These are phyloP conservation scores for Nicotiana otophora DNA, from an alignment of 257 asterid species.

Conservation along the genomic window DNA sequence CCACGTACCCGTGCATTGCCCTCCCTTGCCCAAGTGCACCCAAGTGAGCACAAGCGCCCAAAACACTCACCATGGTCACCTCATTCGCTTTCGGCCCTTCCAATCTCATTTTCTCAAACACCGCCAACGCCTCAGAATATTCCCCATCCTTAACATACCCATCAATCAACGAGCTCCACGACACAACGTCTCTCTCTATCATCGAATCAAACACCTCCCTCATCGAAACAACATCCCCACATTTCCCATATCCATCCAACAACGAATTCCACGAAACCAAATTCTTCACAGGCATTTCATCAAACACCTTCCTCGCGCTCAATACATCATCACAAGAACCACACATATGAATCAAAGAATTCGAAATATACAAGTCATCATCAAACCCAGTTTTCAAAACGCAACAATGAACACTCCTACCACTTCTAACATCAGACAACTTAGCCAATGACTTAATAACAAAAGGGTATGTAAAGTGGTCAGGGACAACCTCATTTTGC, in stretches of 20 bases:
- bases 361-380: conserved; percentile 41
- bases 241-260: conserved; percentile 68
- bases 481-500: conserved; percentile 35
- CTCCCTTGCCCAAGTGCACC: conserved; percentile 73
- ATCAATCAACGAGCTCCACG: conserved; percentile 84
- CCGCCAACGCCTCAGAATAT: conserved; percentile 36
- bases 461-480: conserved; percentile 63
- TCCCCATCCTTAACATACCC: conserved; percentile 67
- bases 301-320: conserved; percentile 55
- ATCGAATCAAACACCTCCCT: conserved; percentile 55
- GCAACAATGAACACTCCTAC: conserved; percentile 40
- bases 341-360: conserved; percentile 71
- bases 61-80: conserved; percentile 70
- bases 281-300: conserved; percentile 50
- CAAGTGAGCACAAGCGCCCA: conserved; percentile 72
- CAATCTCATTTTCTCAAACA: conserved; percentile 41
- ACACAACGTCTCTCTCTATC: conserved; percentile 61
- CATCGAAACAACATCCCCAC: conserved; percentile 47
- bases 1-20: conserved; percentile 40
- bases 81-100: conserved; percentile 45
- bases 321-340: conserved; percentile 35
- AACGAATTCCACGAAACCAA: conserved; percentile 70
- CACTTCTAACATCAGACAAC: conserved; percentile 32
- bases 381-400: conserved; percentile 38
- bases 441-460: conserved; percentile 56